Base-by-base conservation (phyloP, 2,329 filamentous ascomycete genomes). In the Phialemoniopsis sp. region DNA sequence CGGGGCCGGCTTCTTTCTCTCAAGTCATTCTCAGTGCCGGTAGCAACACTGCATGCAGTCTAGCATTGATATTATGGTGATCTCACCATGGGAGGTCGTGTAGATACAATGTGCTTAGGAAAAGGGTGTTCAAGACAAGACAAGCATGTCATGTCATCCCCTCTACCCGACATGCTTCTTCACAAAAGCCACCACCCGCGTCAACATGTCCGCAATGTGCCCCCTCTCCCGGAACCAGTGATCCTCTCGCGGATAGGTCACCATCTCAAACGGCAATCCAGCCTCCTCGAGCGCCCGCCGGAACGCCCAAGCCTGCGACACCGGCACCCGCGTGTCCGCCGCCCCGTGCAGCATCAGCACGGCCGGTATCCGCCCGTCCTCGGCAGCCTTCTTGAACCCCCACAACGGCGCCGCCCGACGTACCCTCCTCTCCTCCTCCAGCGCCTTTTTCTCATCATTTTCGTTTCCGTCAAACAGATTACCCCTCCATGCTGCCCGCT, bases 221-320 rank as follows among this genome's bases (percentile, higher is more conserved):
- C 42, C 54, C 45, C 49, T 52, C 50, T 60, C 58, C 37, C 18
- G 36, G n/a, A 59, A 35, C 13, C 46, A 17, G 45, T 64, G 62
- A 13, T 38, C 40, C 38, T 63, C 54, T 13, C 57, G 43, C 13
- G 60, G 60, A 49, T 63, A 64, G 13, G 43, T 52, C 12, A 60
- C 59, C 38, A 59, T 52, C 39, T 63, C 54, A 41, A 50, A 60
- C 13, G 52, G 47, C 41, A 61, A 29, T 8, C 51, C 51, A 7
- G 46, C 43, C 28, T 48, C 40, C 31, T 46, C 36, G 41, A 59
- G 38, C 14, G 52, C 61, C 33, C 60, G 42, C 10, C 53, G 47
- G 46, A 64, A 62, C 0, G 46, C 58, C 36, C 48, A 46, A 5
- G 54, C 58, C 49, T 66, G 62, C 19, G 44, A 49, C 3, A 60